Evolutionary conservation across 2,329 filamentous ascomycete species (phyloP), one percentile per base, ranked within the genome.

Genomic region (Neofusicoccum umdonicola): DNA sequence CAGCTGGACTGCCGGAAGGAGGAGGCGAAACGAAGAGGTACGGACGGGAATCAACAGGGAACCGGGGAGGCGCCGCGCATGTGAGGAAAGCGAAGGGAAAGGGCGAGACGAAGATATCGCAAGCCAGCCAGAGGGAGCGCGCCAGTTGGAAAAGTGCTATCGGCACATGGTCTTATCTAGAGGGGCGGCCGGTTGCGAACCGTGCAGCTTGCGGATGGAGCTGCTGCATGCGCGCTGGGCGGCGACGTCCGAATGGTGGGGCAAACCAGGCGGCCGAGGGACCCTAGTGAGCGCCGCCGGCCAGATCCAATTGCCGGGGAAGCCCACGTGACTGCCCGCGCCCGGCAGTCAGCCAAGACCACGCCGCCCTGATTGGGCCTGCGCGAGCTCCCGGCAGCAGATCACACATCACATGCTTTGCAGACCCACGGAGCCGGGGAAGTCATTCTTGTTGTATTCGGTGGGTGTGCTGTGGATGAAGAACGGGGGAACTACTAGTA

Each of bases 201-300:
- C 61, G 61, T 63, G 61, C 61, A 42, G 47, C 13, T 41, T 13
- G 39, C 35, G n/a, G 27, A 44, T 31, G 39, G 37, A 56, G 48
- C 31, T 44, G 51, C 37, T 5, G 45, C 45, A 31, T 7, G 48
- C 27, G 61, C 61, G 61, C 61, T 63, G 61, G n/a, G 63, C 63
- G 63, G 63, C 63, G 63, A 65, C n/a, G 54, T 48, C 63, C 63
- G 63, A 65, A 65, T 41, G 54, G 63, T 60, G 63, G 63, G 63
- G 54, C 62, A 37, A 27, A 37, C 12, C 27, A 31, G 6, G 27
- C 4, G 27, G 7, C 27, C 27, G 4, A 31, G 27, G 6, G 27
- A 31, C 27, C 27, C 27, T 7, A 31, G 27, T 7, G 27, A 31
- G 27, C 27, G 27, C 27, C 27, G 27, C 27, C 27, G 27, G 27